Conservation (phyloP, 2,329 filamentous ascomycete species). For the Hymenoscyphus infarciens region DNA sequence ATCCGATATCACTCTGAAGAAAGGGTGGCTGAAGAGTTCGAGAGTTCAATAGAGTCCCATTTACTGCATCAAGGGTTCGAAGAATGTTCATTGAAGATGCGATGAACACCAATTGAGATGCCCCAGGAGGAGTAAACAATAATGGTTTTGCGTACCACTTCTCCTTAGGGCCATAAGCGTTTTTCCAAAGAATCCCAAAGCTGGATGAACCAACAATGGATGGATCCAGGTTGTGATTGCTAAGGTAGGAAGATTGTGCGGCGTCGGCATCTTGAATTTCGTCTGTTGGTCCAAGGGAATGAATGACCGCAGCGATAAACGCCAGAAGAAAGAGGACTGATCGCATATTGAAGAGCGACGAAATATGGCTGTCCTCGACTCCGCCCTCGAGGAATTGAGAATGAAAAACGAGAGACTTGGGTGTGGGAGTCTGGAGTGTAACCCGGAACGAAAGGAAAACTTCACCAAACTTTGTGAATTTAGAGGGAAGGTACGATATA, state of each 20-base stretch:
- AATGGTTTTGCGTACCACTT: slow-evolving; percentile 43
- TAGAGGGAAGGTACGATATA: neutral
- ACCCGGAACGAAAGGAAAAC: neutral
- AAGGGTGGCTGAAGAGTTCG: slow-evolving; percentile 42
- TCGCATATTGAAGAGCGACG: neutral
- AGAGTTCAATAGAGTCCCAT: slow-evolving; percentile 38
- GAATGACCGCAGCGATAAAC: neutral
- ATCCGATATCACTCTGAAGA: slow-evolving; percentile 30
- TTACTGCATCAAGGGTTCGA: slow-evolving; percentile 41
- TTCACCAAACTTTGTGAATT: neutral
- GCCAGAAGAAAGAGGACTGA: neutral
- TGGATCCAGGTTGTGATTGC: slow-evolving; percentile 43
- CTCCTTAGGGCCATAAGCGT: slow-evolving; percentile 32
- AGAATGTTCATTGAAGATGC: slow-evolving; percentile 41
- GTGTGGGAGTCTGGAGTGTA: neutral
- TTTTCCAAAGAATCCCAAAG: slow-evolving; percentile 39
- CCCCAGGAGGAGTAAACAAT: slow-evolving; percentile 40
- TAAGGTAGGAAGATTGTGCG: slow-evolving; percentile 38
- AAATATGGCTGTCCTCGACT: neutral
- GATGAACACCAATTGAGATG: slow-evolving; percentile 38
- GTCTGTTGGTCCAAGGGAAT: slow-evolving; percentile 17
- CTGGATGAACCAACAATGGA: slow-evolving; percentile 34
- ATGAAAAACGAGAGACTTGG: neutral
- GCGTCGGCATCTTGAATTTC: slow-evolving; percentile 33
- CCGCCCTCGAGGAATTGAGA: neutral